Conservation (phyloP, 768 basidiomycete species). For the Tylopilus felleus region DNA sequence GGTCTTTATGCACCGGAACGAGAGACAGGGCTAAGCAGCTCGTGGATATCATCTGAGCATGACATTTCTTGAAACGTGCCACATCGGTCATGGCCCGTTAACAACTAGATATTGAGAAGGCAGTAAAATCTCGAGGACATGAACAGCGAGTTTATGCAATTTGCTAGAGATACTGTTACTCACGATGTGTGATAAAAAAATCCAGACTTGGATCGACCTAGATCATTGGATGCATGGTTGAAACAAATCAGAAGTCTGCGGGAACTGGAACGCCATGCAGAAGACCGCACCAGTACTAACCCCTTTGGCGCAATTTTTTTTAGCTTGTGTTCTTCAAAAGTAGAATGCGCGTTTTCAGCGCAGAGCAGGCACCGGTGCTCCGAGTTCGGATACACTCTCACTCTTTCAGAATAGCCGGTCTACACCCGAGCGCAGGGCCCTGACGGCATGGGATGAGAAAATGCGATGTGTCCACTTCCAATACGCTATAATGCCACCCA, state of each 20-base stretch:
- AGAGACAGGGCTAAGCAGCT: neutral
- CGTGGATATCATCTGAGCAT: neutral
- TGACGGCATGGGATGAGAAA: neutral
- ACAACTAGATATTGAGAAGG: neutral
- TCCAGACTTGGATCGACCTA: neutral
- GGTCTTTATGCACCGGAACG: slow-evolving; percentile 8
- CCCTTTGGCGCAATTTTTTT: neutral
- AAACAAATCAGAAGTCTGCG: slow-evolving; percentile 3
- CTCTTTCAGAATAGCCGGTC: neutral
- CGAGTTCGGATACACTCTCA: neutral
- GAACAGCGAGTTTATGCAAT: neutral
- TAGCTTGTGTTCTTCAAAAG: neutral
- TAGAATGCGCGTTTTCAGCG: neutral
- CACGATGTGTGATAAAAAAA: neutral
- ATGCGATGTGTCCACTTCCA: neutral
- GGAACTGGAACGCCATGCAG: neutral
- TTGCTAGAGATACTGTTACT: neutral
- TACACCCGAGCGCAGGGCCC: neutral
- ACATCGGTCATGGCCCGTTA: neutral
- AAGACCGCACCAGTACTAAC: neutral
- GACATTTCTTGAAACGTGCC: neutral
- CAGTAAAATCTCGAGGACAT: neutral
- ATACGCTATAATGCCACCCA: neutral
- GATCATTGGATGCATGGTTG: neutral
- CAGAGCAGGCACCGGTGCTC: neutral